Evolutionary conservation across 805 yeast genomes (phyloP).

Genomic region (Schizosaccharomyces japonicus): DNA sequence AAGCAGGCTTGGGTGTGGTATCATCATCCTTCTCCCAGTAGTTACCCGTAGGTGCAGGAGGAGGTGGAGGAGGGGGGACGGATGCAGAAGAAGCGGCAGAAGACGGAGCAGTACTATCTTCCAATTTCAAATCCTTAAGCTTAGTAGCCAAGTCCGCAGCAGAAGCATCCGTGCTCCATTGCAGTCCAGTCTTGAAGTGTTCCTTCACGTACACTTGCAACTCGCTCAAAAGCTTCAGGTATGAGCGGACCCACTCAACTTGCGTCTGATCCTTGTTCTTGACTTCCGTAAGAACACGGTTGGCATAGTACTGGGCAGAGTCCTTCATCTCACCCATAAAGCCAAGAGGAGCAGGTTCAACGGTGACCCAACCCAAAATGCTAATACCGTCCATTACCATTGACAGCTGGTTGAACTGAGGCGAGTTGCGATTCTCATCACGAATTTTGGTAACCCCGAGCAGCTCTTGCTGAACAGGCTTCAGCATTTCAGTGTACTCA

Average conservation of each 20-base stretch:
- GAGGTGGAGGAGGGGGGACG: conserved; percentile 62
- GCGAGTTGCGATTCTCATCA: conserved; percentile 50
- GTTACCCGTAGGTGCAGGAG: conserved; percentile 71
- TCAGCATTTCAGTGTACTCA: conserved; percentile 29
- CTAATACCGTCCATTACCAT: conserved; percentile 77
- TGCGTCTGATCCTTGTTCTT: conserved; percentile 37
- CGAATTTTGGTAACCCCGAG: conserved; percentile 36
- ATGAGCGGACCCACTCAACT: conserved; percentile 59
- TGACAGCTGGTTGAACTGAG: conserved; percentile 45
- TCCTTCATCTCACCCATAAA: conserved; percentile 66
- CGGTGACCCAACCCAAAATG: conserved; percentile 73
- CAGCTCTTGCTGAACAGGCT: conserved; percentile 44
- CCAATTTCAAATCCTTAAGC: conserved; percentile 27
- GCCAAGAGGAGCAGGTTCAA: conserved; percentile 43
- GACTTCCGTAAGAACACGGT: conserved; percentile 65
- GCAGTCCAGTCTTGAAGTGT: conserved; percentile 60
- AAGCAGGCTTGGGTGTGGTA: conserved; percentile 19
- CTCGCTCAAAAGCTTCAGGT: conserved; percentile 38
- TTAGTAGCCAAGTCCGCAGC: conserved; percentile 13
- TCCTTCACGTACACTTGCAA: conserved; percentile 53
- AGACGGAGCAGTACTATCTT: conserved; percentile 10
- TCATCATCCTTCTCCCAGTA: conserved; percentile 15
- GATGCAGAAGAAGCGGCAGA: conserved; percentile 20
- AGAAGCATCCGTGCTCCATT: conserved; percentile 46
- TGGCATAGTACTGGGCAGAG: conserved; percentile 82